A percentile compares a stretch with the other conserved stretches of the same genome.
Evolutionary conservation across 1,139 yeast genomes (phyloP).

Genomic region (Magnusiomyces paraingens): DNA sequence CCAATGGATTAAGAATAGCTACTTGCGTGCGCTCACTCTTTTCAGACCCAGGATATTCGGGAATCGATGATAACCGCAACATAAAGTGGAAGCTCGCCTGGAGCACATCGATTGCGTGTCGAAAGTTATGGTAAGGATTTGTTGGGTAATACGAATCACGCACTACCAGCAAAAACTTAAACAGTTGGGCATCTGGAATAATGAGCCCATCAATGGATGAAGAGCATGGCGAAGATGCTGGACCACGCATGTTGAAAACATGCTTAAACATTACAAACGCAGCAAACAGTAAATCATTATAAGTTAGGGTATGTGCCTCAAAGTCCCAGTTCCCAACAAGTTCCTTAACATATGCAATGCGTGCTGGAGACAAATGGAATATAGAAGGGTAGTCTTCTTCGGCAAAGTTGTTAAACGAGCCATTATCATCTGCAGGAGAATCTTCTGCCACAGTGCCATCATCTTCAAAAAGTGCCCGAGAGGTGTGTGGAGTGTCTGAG

Average conservation of each 20-base stretch:
- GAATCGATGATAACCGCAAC: conserved; percentile 44
- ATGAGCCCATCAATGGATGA: conserved; percentile 23
- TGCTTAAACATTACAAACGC: conserved; percentile 50
- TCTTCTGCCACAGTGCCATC: background rate
- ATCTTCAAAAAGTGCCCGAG: background rate
- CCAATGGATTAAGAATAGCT: conserved; percentile 33
- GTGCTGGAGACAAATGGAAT: conserved; percentile 8
- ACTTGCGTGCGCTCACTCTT: background rate
- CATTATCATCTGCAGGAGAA: background rate
- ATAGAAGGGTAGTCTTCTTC: background rate
- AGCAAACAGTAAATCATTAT: conserved; percentile 62
- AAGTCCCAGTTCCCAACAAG: conserved; percentile 37
- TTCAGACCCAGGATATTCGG: conserved; percentile 19
- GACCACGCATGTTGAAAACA: conserved; percentile 38
- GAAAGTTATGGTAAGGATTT: conserved; percentile 88
- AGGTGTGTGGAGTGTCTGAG: background rate
- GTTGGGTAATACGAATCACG: conserved; percentile 76
- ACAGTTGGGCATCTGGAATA: conserved; percentile 41
- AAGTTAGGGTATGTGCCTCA: conserved; percentile 61
- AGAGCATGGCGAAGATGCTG: conserved; percentile 15
- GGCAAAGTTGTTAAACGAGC: background rate
- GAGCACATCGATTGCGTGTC: conserved; percentile 92
- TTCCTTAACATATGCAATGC: conserved; percentile 1
- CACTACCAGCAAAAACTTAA: conserved; percentile 54
- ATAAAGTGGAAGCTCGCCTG: conserved; percentile 78